Percentiles rank a stretch among this genome's conserved stretches.
These are phyloP conservation scores for Mucor indicus DNA, from an alignment of 371 early-diverging fungal species.

Conservation along the genomic window DNA sequence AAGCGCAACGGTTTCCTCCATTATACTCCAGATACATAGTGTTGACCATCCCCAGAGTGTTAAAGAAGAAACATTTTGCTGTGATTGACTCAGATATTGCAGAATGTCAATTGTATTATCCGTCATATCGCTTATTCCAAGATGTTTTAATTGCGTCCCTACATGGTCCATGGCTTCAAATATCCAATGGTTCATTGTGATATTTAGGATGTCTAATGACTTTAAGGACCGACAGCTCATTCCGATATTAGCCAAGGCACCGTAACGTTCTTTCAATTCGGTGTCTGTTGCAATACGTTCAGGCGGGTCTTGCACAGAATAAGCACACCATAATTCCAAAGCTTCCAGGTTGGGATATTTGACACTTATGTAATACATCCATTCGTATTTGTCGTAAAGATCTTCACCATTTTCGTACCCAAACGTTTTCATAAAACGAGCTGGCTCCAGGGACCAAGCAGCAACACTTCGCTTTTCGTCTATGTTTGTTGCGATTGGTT, in stretches of 20 bases:
- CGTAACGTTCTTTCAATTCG: slow-evolving; percentile 4
- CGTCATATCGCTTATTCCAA: slow-evolving; percentile 17
- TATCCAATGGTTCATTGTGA: slow-evolving; percentile 7
- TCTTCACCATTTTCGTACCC: neutral
- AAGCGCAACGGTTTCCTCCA: slow-evolving; percentile 8
- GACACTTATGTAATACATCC: slow-evolving; percentile 10
- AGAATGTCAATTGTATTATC: slow-evolving; percentile 9
- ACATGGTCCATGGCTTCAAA: slow-evolving; percentile 10
- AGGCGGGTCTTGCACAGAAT: slow-evolving; percentile 4
- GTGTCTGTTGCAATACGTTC: neutral
- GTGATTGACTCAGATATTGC: slow-evolving; percentile 1
- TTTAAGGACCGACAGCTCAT: slow-evolving; percentile 1
- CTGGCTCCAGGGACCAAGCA: neutral
- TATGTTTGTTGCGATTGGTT: neutral
- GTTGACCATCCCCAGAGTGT: slow-evolving; percentile 26
- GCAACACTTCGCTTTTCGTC: slow-evolving; percentile 1
- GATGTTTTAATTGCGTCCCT: slow-evolving; percentile 3
- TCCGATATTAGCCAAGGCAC: slow-evolving; percentile 3
- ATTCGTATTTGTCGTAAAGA: slow-evolving; percentile 6
- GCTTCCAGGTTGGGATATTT: slow-evolving; percentile 6
- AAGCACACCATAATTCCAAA: slow-evolving; percentile 8
- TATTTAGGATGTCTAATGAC: slow-evolving; percentile 5
- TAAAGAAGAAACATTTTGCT: slow-evolving; percentile 9
- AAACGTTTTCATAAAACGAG: slow-evolving; percentile 1
- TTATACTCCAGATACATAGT: slow-evolving; percentile 10